Base-by-base conservation (phyloP, 768 basidiomycete species). In the Naganishia randhawae region DNA sequence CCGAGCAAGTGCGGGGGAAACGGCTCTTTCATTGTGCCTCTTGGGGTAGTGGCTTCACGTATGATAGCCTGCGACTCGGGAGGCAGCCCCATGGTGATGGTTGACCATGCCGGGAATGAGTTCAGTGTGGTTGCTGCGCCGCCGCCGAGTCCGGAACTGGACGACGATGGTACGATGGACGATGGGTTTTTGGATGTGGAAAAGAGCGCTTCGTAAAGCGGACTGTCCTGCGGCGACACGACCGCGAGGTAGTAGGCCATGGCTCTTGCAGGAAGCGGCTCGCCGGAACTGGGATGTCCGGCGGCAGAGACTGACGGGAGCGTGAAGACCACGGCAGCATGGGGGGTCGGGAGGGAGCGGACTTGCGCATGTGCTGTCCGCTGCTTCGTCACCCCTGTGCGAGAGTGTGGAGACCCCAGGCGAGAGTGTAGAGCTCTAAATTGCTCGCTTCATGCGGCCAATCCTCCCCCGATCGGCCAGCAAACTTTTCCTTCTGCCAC, bases 201-300 rank as follows among this genome's bases (percentile, higher is more conserved):
- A 63, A 82, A 75, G 35, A 73, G 71, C 31, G 80, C 68, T 68
- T 82, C 81, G 71, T 78, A 82, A 13, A 83, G 72, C 1, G 82
- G 82, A 29, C 79, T 77, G 73, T 83, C 82, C 53, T 77, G 72
- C 0, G 81, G 81, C 14, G 81, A 82, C 64, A 83, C 78, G 67
- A 83, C 76, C 33, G 80, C 81, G 14, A 80, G 77, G 71, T 81
- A 82, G 76, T 79, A 82, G n/a, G 80, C 78, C 78, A 81, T 80
- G 37, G 35, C 13, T 22, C n/a, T 4, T 1, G n/a, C 13, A 3
- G 14, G n/a, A n/a, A n/a, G 19, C 2, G 19, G 6, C n/a, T 6
- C 19, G 19, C 11, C n/a, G 41, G 41, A 42, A n/a, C 25, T 13
- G 45, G 7, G 7, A 4, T 13, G 45, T 4, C 19, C 16, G 25